Base-by-base conservation (phyloP, 805 yeast genomes). In the Tetrapisispora fleetii region DNA sequence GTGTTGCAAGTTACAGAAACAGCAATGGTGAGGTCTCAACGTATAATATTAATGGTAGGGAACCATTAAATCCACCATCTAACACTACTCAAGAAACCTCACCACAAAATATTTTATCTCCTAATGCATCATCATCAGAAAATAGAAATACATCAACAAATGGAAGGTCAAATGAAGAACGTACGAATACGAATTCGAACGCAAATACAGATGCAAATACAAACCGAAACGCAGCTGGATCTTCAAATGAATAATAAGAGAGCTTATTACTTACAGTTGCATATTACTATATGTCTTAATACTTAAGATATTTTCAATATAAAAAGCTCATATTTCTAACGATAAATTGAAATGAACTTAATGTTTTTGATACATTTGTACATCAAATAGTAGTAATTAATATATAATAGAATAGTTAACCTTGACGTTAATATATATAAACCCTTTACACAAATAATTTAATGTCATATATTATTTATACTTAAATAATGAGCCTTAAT, bases 1-100 rank as follows among this genome's bases (percentile, higher is more conserved):
- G 69, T 22, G 69, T 64, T 10, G 69, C 67, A 9, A 64, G 68
- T 52, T 57, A 49, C 40, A 61, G 69, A 53, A 52, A 54, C 38
- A 54, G 48, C 19, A 51, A 54, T 41, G 69, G 69, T 13, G 46
- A 50, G 17, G 67, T 65, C 9, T 50, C 63, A 5, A 61, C 64
- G 2, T 22, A 14, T n/a, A 44, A 33, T 17, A 28, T 48, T n/a
- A 21, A 37, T 10, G 45, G 37, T 24, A 37, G 36, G 13, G 37
- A 28, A n/a, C 9, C 30, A n/a, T 9, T 44, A 7, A 22, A 33
- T 10, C n/a, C 40, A 21, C 45, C 49, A 21, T 13, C 19, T 10
- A 32, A 3, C 4, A 19, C 28, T 19, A 17, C 8, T 30, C 4
- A 27, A 10, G 19, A 41, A 30, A 8, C 33, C n/a, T 14, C 43